Evolutionary conservation across 2,329 filamentous ascomycete species (phyloP), one percentile per base, ranked within the genome.

Genomic region (Sphaerulina musiva): DNA sequence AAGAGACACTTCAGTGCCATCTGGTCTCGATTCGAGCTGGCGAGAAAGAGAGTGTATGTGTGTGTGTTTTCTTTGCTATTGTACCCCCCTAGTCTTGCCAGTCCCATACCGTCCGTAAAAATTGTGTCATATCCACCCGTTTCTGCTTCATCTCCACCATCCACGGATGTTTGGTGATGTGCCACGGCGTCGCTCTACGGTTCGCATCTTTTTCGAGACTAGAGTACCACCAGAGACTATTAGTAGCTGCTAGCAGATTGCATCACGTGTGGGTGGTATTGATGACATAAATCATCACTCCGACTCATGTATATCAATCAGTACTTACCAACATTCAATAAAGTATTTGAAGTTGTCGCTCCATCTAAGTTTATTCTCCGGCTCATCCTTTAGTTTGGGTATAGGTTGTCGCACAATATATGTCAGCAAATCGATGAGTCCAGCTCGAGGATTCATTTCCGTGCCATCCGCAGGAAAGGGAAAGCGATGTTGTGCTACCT

Each of bases 161-260:
- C 93, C 93, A 98, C 1, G 93, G 93, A 74, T 98, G 93, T 69
- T 98, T 93, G 60, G 95, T 82, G 91, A 98, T 98, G 66, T 92
- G 88, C 93, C 93, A 98, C 10, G 93, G 93, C 56, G 88, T 95
- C 31, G 92, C 93, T 69, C 93, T 81, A 66, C 91, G 83, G 54
- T 80, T 80, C 17, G 89, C 85, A 64, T 96, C 89, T 74, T 98
- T 98, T 72, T 98, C 93, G 54, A 98, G 80, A 75, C 93, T 97
- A 60, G 43, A 17, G 12, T 26, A 1, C 8, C 31, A 42, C 38
- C 39, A 20, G 44, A 4, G 20, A 20, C 20, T 14, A 10, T 29
- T 20, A 3, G 40, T n/a, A 14, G n/a, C 45, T 14, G 23, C 40
- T 14, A 7, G 14, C 20, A 29, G 4, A 20, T 20, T 20, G 20